Evolutionary conservation across 2,329 filamentous ascomycete genomes (phyloP).

Genomic region (Thelonectria discophora): DNA sequence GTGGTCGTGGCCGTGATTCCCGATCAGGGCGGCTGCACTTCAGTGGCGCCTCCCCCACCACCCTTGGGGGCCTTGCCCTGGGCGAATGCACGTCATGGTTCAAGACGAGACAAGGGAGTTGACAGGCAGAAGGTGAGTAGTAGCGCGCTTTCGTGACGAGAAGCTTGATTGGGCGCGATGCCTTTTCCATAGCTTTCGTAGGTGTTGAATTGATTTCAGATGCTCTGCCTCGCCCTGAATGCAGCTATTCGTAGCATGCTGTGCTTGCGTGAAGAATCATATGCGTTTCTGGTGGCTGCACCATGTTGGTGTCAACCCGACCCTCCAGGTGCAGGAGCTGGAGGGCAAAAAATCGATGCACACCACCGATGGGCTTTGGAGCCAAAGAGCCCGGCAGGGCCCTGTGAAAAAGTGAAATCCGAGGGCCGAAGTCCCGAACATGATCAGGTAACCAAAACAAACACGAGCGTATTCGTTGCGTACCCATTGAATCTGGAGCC

Average conservation of each 20-base stretch:
- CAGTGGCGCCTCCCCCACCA: slow-evolving; percentile 29
- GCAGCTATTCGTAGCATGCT: slow-evolving; percentile 24
- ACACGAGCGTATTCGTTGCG: slow-evolving; percentile 14
- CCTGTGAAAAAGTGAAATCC: no score
- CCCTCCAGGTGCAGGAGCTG: no score
- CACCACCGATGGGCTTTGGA: no score
- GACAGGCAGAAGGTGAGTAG: slow-evolving; percentile 36
- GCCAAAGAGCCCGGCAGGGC: no score
- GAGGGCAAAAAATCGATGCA: no score
- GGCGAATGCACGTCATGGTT: slow-evolving; percentile 44
- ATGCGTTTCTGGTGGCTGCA: slow-evolving; percentile 13
- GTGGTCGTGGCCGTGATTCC: slow-evolving; percentile 26
- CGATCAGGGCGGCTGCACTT: slow-evolving; percentile 35
- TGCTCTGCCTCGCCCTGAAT: slow-evolving; percentile 28
- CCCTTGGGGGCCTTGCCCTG: slow-evolving; percentile 25
- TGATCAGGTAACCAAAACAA: neutral
- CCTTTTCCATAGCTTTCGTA: slow-evolving; percentile 13
- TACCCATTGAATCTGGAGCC: slow-evolving; percentile 22
- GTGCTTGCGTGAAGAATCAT: slow-evolving; percentile 6
- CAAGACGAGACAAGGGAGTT: slow-evolving; percentile 39
- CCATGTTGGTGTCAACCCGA: no score
- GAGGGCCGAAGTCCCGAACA: neutral
- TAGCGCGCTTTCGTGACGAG: slow-evolving; percentile 27
- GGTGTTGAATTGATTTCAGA: slow-evolving; percentile 38
- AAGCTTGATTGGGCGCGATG: slow-evolving; percentile 32